A percentile compares a stretch with the other conserved stretches of the same genome.
phyloP scores from a whole-genome alignment of 2,329 filamentous ascomycete genomes.

The Aureobasidium melanogenum region DNA sequence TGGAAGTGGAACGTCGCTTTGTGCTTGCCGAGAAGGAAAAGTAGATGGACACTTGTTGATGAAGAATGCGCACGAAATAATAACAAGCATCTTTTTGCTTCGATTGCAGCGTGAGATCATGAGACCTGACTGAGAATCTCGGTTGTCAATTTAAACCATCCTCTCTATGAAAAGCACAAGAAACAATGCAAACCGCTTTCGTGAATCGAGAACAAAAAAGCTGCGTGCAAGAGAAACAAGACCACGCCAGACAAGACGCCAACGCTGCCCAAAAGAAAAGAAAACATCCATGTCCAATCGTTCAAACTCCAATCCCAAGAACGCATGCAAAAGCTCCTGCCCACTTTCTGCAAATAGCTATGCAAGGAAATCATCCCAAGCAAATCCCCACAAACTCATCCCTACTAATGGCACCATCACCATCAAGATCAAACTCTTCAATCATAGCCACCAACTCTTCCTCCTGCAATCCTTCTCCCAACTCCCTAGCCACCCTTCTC shows the following conservation, averaged over 20 bases:
- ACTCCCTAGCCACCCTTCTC: constrained; percentile 74
- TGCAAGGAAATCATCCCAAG: constrained; percentile 30
- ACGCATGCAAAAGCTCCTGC: too few species aligned
- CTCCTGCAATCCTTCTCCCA: constrained; percentile 88
- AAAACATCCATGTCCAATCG: not conserved
- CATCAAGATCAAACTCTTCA: constrained; percentile 93
- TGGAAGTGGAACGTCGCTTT: constrained; percentile 43
- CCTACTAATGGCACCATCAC: constrained; percentile 65
- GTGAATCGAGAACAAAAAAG: not conserved
- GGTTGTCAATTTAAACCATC: too few species aligned
- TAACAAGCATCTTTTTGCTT: too few species aligned
- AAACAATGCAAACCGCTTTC: not conserved
- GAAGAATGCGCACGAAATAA: too few species aligned
- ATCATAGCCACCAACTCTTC: constrained; percentile 94
- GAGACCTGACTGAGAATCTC: too few species aligned
- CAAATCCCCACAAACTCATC: constrained; percentile 62
- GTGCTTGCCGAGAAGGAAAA: constrained; percentile 31
- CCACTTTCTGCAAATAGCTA: not conserved
- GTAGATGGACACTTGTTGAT: not conserved
- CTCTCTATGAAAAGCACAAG: too few species aligned
- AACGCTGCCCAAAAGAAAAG: not conserved
- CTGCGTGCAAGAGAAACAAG: not conserved
- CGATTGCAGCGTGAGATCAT: too few species aligned
- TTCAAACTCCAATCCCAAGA: not conserved
- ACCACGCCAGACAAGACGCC: not conserved